Percentiles rank a stretch among this genome's conserved stretches.
Conservation (phyloP, 345 rosid genomes). For the Tarenaya hassleriana region DNA sequence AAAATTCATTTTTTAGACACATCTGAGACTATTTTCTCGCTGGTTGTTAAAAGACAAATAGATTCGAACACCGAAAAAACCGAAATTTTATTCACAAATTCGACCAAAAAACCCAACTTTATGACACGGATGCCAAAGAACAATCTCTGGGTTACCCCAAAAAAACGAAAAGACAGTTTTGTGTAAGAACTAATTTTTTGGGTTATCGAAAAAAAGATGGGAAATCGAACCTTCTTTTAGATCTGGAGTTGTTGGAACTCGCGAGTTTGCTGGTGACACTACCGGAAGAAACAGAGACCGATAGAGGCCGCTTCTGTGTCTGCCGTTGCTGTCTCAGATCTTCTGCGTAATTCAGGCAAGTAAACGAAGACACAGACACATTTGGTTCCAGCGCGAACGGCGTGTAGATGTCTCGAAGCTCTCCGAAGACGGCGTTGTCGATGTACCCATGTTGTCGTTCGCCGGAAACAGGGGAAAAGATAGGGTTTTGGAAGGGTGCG, state of each 20-base stretch:
- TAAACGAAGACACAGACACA: constrained; percentile 33
- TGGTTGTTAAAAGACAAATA: too few species aligned
- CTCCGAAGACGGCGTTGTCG: constrained; percentile 33
- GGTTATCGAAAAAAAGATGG: too few species aligned
- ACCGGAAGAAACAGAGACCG: constrained; percentile 29
- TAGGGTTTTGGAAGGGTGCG: constrained; percentile 17
- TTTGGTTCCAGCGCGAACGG: constrained; percentile 52
- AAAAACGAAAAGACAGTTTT: not conserved
- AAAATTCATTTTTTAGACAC: too few species aligned
- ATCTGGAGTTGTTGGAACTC: constrained; percentile 49
- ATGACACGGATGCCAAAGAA: too few species aligned
- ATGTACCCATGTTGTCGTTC: constrained; percentile 3
- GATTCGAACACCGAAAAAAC: too few species aligned
- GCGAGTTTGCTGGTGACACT: constrained; percentile 34
- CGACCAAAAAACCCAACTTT: too few species aligned
- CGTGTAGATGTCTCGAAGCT: constrained; percentile 64
- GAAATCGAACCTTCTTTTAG: constrained; percentile 70
- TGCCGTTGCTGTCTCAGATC: constrained; percentile 22
- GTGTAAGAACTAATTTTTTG: too few species aligned
- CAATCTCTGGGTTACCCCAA: not conserved
- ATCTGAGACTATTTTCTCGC: too few species aligned
- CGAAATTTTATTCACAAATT: too few species aligned
- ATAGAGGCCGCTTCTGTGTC: constrained; percentile 31
- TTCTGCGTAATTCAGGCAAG: constrained; percentile 35
- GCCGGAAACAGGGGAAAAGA: constrained; percentile 2